phyloP scores from a whole-genome alignment of 148 eudicot species.

The Chenopodium suecicum region DNA sequence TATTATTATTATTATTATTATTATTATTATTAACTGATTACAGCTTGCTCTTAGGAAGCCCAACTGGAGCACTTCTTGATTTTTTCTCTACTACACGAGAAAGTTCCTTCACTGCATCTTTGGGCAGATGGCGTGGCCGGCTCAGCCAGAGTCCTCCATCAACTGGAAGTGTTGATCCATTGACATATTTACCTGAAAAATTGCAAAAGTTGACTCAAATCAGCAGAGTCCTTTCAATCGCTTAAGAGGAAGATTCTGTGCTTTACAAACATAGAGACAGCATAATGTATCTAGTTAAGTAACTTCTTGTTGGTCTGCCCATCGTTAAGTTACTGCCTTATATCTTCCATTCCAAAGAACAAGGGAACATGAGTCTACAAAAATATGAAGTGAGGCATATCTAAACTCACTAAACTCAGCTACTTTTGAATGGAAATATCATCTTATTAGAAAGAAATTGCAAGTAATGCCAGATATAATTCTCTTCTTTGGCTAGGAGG shows the following conservation, averaged over 20 bases:
- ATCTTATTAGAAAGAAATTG: neutral
- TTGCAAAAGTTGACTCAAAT: neutral
- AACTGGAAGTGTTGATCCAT: conserved; percentile 63
- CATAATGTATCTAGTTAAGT: neutral
- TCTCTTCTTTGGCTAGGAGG: neutral
- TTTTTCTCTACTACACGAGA: conserved; percentile 80
- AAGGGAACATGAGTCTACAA: neutral
- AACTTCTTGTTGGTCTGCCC: neutral
- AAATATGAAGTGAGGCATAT: neutral
- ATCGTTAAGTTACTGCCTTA: neutral
- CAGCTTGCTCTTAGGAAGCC: conserved; percentile 78
- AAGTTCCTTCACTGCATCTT: conserved; percentile 76
- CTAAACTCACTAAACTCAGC: neutral
- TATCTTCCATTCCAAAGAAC: neutral
- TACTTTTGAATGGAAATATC: no score
- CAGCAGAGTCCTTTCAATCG: neutral
- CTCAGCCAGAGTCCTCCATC: conserved; percentile 96
- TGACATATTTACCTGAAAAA: conserved; percentile 69
- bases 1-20: no score
- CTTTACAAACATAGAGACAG: no score
- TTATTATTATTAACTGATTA: conserved; percentile 15
- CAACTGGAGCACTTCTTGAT: conserved; percentile 58
- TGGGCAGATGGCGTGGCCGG: conserved; percentile 69
- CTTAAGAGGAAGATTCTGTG: neutral
- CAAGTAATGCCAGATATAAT: neutral